Evolutionary conservation across 805 yeast species (phyloP).

Genomic region (Groenewaldozyma salmanticensis): DNA sequence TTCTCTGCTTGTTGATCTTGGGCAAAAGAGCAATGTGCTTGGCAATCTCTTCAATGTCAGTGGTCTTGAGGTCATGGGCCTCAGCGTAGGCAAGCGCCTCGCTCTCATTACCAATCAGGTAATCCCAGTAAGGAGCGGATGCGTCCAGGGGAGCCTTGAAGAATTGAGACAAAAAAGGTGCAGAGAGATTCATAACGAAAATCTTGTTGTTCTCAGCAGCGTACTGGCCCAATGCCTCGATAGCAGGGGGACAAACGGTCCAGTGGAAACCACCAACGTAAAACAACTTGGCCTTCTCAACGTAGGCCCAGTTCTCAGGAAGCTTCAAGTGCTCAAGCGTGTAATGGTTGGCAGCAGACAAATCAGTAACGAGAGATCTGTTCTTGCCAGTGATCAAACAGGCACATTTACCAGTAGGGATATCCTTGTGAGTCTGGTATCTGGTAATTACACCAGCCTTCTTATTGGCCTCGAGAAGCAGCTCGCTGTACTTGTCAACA

Average conservation of each 20-base stretch:
- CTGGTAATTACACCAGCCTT: conserved; percentile 81
- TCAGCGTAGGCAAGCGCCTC: conserved; percentile 94
- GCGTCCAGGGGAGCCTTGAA: conserved; percentile 84
- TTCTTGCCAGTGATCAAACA: conserved; percentile 80
- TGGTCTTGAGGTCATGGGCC: conserved; percentile 56
- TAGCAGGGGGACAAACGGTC: conserved; percentile 96
- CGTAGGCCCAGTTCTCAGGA: conserved; percentile 82
- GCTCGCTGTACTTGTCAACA: conserved; percentile 75
- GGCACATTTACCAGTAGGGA: conserved; percentile 96
- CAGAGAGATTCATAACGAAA: conserved; percentile 80
- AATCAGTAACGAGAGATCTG: conserved; percentile 91
- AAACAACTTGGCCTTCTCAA: conserved; percentile 69
- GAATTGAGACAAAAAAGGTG: conserved; percentile 93
- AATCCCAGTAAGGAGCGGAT: conserved; percentile 79
- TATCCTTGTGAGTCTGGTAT: conserved; percentile 63
- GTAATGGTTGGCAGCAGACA: conserved; percentile 98
- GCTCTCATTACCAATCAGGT: conserved; percentile 88
- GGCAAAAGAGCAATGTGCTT: conserved; percentile 70
- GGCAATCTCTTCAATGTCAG: conserved; percentile 69
- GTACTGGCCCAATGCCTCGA: conserved; percentile 79
- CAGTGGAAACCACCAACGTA: conserved; percentile 99
- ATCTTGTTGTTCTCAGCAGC: conserved; percentile 76
- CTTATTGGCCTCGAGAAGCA: conserved; percentile 71
- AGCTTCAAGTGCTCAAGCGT: conserved; percentile 76
- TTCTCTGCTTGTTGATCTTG: conserved; percentile 55